Base-by-base conservation (phyloP, 768 basidiomycete species). In the Kwoniella dendrophila region DNA sequence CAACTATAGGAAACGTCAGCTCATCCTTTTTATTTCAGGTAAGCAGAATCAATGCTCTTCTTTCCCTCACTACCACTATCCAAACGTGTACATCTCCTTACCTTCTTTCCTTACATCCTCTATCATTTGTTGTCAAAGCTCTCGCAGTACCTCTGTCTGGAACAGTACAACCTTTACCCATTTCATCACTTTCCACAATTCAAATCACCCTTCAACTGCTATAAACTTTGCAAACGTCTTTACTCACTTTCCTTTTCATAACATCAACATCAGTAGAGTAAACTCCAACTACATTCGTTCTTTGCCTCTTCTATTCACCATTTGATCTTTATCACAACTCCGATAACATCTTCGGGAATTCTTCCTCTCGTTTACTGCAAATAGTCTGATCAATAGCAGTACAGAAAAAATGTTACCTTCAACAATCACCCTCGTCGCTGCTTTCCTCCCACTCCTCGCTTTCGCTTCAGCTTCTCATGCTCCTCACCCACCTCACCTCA, bases 391-490 rank as follows among this genome's bases (percentile, higher is more conserved):
- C 38, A 26, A 36, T 8, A 12, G 12, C 43, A 20, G 11, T 48
- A 43, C 44, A 2, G n/a, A n/a, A n/a, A 55, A 40, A 16, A 62
- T 64, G 40, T 41, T 59, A 30, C 33, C 57, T 10, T 45, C 52
- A 26, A 44, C 59, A 29, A 22, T 66, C 57, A 57, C 58, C 56
- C 29, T 69, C 54, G 57, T 74, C 38, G 53, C 60, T 36, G 36
- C 66, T 33, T 44, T 73, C 63, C 60, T 71, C 26, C 68, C 72
- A 26, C 54, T 74, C 27, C 68, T 74, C 27, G 50, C 67, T 4
- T 32, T 67, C 18, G 41, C 49, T 14, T 54, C 43, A 20, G 63
- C 64, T 29, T 53, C 50, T 26, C 63, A 65, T 51, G 26, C 56
- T n/a, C 60, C 58, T 47, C 32, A 53, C 22, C 63, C 68, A 14